These are phyloP conservation scores for Physcomitrium patens DNA, from an alignment of 225 moss, liverwort and hornwort species.

Conservation along the genomic window DNA sequence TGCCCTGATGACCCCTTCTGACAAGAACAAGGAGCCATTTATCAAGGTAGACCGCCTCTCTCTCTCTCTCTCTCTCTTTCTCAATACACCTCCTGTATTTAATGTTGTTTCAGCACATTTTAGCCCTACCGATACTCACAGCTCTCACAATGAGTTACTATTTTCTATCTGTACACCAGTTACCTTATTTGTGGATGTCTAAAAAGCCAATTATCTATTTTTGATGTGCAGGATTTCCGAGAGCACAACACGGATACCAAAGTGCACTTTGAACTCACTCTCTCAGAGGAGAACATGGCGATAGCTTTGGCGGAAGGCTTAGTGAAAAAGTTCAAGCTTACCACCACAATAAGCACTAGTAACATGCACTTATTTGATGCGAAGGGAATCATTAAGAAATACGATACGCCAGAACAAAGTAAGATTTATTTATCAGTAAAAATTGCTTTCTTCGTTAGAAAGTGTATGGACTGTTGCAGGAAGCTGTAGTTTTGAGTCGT, in stretches of 20 bases:
- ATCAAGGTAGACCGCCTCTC: conserved; percentile 54
- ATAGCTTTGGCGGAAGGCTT: conserved; percentile 78
- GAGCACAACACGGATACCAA: conserved; percentile 93
- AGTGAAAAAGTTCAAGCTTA: conserved; percentile 91
- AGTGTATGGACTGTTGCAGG: too few relatives aligned
- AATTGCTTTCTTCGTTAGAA: too few relatives aligned
- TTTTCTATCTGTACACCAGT: too few relatives aligned
- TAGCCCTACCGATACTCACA: too few relatives aligned
- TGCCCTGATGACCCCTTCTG: conserved; percentile 76
- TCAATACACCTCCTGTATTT: too few relatives aligned
- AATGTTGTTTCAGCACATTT: too few relatives aligned
- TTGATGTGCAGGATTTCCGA: conserved; percentile 70
- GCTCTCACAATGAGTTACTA: too few relatives aligned
- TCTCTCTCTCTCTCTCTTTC: not conserved
- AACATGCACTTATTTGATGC: conserved; percentile 97
- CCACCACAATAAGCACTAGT: conserved; percentile 92
- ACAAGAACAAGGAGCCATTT: conserved; percentile 89
- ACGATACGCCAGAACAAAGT: conserved; percentile 92
- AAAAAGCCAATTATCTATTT: not conserved
- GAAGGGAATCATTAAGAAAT: conserved; percentile 82
- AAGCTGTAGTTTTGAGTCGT: too few relatives aligned
- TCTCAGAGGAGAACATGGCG: conserved; percentile 90
- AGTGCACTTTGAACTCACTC: conserved; percentile 88
- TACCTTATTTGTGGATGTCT: not conserved
- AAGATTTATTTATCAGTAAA: conserved; percentile 8